phyloP scores from a whole-genome alignment of 306 rosid species.

The Cucumis cinereus region DNA sequence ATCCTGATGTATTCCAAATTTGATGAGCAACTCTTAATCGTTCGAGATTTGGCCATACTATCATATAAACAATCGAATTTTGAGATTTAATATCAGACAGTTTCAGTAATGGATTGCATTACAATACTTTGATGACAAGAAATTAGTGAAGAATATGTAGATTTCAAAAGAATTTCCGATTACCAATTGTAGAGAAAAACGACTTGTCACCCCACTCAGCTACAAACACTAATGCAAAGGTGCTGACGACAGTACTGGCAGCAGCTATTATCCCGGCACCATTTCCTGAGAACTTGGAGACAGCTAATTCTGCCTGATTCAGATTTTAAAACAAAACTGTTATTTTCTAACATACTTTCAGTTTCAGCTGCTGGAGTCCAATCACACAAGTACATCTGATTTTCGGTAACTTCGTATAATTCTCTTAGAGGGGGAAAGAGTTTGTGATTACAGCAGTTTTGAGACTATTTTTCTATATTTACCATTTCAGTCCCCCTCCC shows the following conservation, averaged over 20 bases:
- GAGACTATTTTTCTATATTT: background rate
- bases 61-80: background rate
- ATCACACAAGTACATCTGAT: background rate
- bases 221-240: conserved; percentile 76
- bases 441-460: background rate
- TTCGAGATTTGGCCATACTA: background rate
- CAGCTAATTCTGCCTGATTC: conserved; percentile 90
- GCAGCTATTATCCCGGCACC: conserved; percentile 78
- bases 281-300: conserved; percentile 76
- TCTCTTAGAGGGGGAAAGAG: background rate
- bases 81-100: background rate
- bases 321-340: conserved; percentile 19
- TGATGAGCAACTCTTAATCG: background rate
- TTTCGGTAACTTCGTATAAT: background rate
- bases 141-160: background rate
- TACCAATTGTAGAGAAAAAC: conserved; percentile 93
- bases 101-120: background rate
- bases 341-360: background rate
- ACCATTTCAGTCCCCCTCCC: background rate
- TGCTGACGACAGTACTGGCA: conserved; percentile 65
- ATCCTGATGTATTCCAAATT: background rate
- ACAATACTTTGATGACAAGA: background rate
- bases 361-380: background rate
- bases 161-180: conserved; percentile 11
- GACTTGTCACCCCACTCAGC: conserved; percentile 99